Percentiles rank a stretch among this genome's conserved stretches.
These are phyloP conservation scores for Iris pallida DNA, from an alignment of 116 monocot genomes.

Conservation along the genomic window DNA sequence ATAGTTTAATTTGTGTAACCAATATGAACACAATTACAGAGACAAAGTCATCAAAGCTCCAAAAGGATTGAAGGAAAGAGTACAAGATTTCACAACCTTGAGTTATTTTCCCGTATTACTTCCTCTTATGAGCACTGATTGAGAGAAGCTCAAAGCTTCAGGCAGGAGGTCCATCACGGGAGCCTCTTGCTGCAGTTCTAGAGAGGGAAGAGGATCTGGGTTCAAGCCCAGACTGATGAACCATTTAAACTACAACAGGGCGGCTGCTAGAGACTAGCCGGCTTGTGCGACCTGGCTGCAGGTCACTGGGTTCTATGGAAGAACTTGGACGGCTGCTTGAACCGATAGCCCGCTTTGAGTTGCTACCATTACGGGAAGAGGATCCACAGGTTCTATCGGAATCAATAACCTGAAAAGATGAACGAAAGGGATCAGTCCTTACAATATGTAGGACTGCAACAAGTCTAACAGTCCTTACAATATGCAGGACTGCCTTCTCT, in stretches of 20 bases:
- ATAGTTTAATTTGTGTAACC: too few species aligned
- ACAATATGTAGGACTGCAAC: too few species aligned
- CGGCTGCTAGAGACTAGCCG: slow-evolving; percentile 39
- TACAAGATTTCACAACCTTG: too few species aligned
- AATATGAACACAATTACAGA: too few species aligned
- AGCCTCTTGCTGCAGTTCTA: slow-evolving; percentile 20
- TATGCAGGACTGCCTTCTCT: too few species aligned
- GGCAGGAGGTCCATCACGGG: slow-evolving; percentile 36
- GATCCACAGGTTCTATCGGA: slow-evolving; percentile 37
- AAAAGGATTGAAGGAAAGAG: too few species aligned
- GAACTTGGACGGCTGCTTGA: slow-evolving; percentile 51
- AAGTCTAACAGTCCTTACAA: too few species aligned
- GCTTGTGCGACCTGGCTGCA: slow-evolving; percentile 28
- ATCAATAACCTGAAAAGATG: slow-evolving; percentile 37
- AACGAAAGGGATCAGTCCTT: too few species aligned
- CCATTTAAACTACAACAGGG: slow-evolving; percentile 41
- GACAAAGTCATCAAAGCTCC: too few species aligned
- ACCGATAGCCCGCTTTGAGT: slow-evolving; percentile 41
- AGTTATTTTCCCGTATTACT: too few species aligned
- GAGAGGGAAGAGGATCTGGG: slow-evolving; percentile 39
- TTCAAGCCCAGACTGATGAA: slow-evolving; percentile 42
- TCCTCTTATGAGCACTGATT: slow-evolving; percentile 51
- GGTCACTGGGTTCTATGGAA: slow-evolving; percentile 42
- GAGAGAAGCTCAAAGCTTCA: slow-evolving; percentile 75
- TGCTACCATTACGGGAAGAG: slow-evolving; percentile 49